phyloP scores from a whole-genome alignment of 371 early-diverging fungal species.

The Syncephalastrum contaminatum region DNA sequence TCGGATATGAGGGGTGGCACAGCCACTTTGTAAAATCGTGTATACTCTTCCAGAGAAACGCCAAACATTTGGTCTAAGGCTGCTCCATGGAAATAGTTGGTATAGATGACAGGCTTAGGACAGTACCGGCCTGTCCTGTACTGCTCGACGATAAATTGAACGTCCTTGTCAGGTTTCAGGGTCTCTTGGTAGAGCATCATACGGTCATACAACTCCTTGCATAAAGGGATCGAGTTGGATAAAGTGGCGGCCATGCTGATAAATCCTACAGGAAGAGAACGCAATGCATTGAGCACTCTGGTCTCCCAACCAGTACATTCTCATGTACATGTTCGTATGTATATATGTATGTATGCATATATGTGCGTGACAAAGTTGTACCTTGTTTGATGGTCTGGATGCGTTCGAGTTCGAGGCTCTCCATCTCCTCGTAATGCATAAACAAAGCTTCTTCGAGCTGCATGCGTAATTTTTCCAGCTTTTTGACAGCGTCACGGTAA shows the following conservation, averaged over 20 bases:
- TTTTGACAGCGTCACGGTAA: slow-evolving; percentile 55
- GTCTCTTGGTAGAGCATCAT: slow-evolving; percentile 68
- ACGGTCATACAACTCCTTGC: slow-evolving; percentile 58
- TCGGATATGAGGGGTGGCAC: slow-evolving; percentile 65
- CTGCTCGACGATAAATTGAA: slow-evolving; percentile 68
- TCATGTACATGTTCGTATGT: not conserved
- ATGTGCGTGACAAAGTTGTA: slow-evolving; percentile 9
- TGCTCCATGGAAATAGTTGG: slow-evolving; percentile 56
- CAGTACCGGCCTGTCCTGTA: slow-evolving; percentile 67
- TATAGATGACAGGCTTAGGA: slow-evolving; percentile 67
- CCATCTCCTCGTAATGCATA: slow-evolving; percentile 57
- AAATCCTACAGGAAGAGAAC: slow-evolving; percentile 43
- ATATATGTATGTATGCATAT: no score
- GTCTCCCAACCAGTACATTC: not conserved
- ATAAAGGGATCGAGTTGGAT: slow-evolving; percentile 57
- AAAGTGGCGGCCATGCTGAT: slow-evolving; percentile 63
- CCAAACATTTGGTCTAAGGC: slow-evolving; percentile 75
- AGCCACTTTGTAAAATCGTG: slow-evolving; percentile 48
- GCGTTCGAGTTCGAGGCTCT: slow-evolving; percentile 56
- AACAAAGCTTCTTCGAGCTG: slow-evolving; percentile 64
- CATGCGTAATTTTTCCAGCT: slow-evolving; percentile 60
- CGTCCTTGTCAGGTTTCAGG: slow-evolving; percentile 65
- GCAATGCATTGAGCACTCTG: not conserved
- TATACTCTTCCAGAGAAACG: slow-evolving; percentile 66
- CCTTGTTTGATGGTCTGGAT: slow-evolving; percentile 61